These are phyloP conservation scores for Tardiomyces digboiensis DNA, from an alignment of 1,139 yeast genomes.

Conservation along the genomic window DNA sequence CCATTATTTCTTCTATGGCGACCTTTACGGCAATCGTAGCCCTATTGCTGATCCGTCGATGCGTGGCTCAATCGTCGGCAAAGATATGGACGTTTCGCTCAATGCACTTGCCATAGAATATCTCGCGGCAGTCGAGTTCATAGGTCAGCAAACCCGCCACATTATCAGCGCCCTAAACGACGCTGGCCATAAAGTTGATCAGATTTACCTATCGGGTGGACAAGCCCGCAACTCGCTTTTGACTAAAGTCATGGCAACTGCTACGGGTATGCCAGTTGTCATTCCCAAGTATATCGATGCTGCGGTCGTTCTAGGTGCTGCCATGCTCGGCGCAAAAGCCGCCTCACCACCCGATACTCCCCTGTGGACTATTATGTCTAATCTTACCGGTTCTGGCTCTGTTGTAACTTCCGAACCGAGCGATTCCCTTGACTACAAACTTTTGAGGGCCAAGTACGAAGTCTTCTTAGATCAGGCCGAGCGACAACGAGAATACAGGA, in stretches of 20 bases:
- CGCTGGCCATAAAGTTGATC: slow-evolving; percentile 66
- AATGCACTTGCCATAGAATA: slow-evolving; percentile 81
- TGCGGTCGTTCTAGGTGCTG: slow-evolving; percentile 94
- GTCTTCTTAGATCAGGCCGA: slow-evolving; percentile 82
- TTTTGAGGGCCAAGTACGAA: slow-evolving; percentile 69
- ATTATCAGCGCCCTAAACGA: slow-evolving; percentile 77
- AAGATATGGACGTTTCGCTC: slow-evolving; percentile 79
- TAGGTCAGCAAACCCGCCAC: slow-evolving; percentile 96
- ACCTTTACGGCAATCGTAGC: slow-evolving; percentile 91
- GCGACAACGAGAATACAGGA: slow-evolving; percentile 69
- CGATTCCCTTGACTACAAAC: slow-evolving; percentile 53
- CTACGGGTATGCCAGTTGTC: slow-evolving; percentile 86
- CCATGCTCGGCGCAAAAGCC: slow-evolving; percentile 91
- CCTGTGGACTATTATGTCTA: slow-evolving; percentile 81
- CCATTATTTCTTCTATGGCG: slow-evolving; percentile 89
- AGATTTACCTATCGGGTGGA: slow-evolving; percentile 91
- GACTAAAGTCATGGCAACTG: slow-evolving; percentile 85
- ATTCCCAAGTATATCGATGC: slow-evolving; percentile 95
- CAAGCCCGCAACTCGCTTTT: slow-evolving; percentile 88
- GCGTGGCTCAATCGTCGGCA: slow-evolving; percentile 93
- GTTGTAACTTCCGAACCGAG: slow-evolving; percentile 58
- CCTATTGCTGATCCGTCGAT: slow-evolving; percentile 92
- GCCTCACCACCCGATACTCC: slow-evolving; percentile 33
- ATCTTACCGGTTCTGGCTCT: slow-evolving; percentile 74
- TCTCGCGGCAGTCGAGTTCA: slow-evolving; percentile 92